Conservation (phyloP, 2,329 filamentous ascomycete species). For the Hirsutella rhossiliensis region DNA sequence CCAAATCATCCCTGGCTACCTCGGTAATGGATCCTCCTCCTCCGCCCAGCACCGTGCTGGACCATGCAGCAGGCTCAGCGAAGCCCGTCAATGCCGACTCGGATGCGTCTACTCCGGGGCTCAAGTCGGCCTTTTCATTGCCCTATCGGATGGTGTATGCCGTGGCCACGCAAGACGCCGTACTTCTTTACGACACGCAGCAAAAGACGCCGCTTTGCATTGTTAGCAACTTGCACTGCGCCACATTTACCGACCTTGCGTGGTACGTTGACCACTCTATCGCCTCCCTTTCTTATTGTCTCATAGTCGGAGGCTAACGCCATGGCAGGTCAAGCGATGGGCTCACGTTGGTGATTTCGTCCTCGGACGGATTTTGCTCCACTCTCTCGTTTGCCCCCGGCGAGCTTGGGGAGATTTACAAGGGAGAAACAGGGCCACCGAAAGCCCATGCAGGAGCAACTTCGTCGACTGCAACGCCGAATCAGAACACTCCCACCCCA, state of each 20-base stretch:
- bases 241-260: constrained; percentile 90
- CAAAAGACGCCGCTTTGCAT: constrained; percentile 88
- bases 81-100: constrained; percentile 34
- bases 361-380: constrained; percentile 95
- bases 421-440: constrained; percentile 47
- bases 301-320: neutral
- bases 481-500: constrained; percentile 59
- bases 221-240: constrained; percentile 94
- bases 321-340: constrained; percentile 36
- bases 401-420: constrained; percentile 75
- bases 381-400: constrained; percentile 72
- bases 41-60: constrained; percentile 40
- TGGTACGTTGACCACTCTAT: constrained; percentile 49
- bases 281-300: neutral
- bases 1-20: constrained; percentile 42
- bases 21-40: constrained; percentile 78
- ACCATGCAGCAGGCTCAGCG: constrained; percentile 36
- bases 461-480: constrained; percentile 25
- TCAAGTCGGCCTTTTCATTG: constrained; percentile 65
- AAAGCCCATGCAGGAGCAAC: constrained; percentile 18
- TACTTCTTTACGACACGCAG: constrained; percentile 92
- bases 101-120: constrained; percentile 39
- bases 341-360: constrained; percentile 71
- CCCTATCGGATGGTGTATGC: constrained; percentile 94
- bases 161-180: constrained; percentile 91